Conservation (phyloP, 2,329 filamentous ascomycete species). For the Talaromyces sp. region DNA sequence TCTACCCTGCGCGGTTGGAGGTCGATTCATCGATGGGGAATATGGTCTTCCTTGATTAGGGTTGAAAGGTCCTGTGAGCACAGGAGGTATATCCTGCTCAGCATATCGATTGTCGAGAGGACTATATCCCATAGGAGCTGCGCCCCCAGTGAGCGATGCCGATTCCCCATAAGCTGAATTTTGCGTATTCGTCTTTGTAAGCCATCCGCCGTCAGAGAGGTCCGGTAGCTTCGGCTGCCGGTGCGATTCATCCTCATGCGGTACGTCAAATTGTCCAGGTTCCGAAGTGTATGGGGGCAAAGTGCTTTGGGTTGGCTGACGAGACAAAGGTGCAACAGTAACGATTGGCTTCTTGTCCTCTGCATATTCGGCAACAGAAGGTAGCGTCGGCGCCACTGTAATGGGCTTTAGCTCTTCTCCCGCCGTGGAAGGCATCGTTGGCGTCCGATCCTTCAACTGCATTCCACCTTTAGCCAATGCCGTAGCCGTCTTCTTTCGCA, state of each 20-base stretch:
- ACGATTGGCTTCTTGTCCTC: conserved; percentile 30
- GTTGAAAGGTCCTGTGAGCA: conserved; percentile 21
- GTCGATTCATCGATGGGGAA: conserved; percentile 20
- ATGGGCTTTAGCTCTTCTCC: conserved; percentile 30
- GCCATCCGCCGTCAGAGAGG: conserved; percentile 39
- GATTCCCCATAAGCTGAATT: conserved; percentile 48
- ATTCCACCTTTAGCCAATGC: conserved; percentile 70
- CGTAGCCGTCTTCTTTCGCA: conserved; percentile 80
- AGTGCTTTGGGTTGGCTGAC: conserved; percentile 58
- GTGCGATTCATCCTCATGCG: conserved; percentile 18
- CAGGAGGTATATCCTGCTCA: conserved; percentile 28
- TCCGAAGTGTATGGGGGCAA: conserved; percentile 60
- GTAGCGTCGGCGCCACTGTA: conserved; percentile 50
- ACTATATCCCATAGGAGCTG: conserved; percentile 31
- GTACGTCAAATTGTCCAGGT: conserved; percentile 35
- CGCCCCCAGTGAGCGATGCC: conserved; percentile 43
- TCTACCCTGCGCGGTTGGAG: conserved; percentile 23
- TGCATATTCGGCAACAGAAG: conserved; percentile 50
- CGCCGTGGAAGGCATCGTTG: conserved; percentile 32
- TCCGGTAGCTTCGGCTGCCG: conserved; percentile 38
- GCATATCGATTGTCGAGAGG: conserved; percentile 27
- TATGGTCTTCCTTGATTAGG: conserved; percentile 24
- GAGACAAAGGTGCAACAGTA: conserved; percentile 45
- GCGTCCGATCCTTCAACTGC: conserved; percentile 50
- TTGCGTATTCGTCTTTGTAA: conserved; percentile 43